phyloP scores from a whole-genome alignment of 2,329 filamentous ascomycete genomes.

The Coniochaeta prunicola region DNA sequence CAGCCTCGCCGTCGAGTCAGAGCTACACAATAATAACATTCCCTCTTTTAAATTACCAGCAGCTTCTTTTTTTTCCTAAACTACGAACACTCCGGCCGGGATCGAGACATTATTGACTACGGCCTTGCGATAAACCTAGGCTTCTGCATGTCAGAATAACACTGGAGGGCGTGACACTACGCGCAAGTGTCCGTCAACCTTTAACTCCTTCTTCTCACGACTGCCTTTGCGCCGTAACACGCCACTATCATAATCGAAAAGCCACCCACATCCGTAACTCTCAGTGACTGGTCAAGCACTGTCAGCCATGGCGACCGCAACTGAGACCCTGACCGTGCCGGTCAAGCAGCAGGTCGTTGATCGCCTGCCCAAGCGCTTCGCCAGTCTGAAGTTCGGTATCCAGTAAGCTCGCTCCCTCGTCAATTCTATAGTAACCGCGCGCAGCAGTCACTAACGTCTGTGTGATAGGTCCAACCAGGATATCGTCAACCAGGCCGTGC shows the following conservation, averaged over 20 bases:
- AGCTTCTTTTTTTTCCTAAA: background rate
- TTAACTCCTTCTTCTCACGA: background rate
- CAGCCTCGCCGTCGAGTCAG: background rate
- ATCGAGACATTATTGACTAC: background rate
- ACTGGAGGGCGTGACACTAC: background rate
- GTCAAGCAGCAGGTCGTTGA: constrained; percentile 84
- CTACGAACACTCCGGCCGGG: background rate
- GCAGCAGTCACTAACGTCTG: constrained; percentile 1
- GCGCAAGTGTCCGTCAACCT: background rate
- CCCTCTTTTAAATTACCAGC: background rate
- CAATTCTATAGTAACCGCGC: background rate
- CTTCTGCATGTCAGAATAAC: background rate
- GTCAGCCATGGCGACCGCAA: background rate
- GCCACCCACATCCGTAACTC: background rate
- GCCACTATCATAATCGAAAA: background rate
- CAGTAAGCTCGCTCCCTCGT: constrained; percentile 48
- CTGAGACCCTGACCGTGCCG: constrained; percentile 5
- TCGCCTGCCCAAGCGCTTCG: constrained; percentile 83
- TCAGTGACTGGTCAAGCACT: background rate
- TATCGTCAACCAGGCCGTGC: constrained; percentile 88
- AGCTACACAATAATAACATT: background rate
- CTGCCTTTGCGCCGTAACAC: background rate
- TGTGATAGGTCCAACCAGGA: constrained; percentile 71
- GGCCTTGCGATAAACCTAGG: background rate
- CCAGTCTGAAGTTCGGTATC: constrained; percentile 88